Evolutionary conservation across 345 rosid species (phyloP).

Genomic region (Excoecaria cochinchinensis): DNA sequence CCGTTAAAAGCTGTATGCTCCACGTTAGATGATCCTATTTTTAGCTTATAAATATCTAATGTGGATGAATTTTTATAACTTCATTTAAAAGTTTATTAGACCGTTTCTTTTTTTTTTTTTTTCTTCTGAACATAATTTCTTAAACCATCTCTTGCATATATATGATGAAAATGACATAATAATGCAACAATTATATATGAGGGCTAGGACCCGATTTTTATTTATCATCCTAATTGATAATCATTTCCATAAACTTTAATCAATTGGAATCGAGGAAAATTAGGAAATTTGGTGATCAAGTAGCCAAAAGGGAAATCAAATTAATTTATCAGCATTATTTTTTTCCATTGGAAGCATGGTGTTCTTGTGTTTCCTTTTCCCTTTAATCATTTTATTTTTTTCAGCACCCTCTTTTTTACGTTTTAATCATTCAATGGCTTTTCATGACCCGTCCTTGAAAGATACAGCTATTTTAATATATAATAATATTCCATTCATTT

Average conservation of each 20-base stretch:
- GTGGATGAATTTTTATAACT: background rate
- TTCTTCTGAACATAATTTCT: background rate
- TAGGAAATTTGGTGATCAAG: slow-evolving; percentile 4
- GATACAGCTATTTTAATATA: background rate
- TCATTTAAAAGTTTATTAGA: background rate
- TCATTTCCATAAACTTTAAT: background rate
- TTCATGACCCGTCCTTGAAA: background rate
- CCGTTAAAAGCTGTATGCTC: background rate
- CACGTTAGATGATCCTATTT: background rate
- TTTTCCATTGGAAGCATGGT: background rate
- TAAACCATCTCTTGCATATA: background rate
- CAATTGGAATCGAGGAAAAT: background rate
- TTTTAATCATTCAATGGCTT: background rate
- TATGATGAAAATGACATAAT: background rate
- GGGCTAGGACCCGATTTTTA: no score
- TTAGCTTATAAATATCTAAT: background rate
- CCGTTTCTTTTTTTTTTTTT: background rate
- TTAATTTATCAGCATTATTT: background rate
- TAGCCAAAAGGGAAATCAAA: background rate
- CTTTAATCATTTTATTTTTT: no score
- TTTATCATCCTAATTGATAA: no score
- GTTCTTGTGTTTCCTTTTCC: no score
- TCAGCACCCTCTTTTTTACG: background rate
- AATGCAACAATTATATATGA: background rate
- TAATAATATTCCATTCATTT: background rate